Base-by-base conservation (phyloP, 306 rosid species). In the Senna tora region DNA sequence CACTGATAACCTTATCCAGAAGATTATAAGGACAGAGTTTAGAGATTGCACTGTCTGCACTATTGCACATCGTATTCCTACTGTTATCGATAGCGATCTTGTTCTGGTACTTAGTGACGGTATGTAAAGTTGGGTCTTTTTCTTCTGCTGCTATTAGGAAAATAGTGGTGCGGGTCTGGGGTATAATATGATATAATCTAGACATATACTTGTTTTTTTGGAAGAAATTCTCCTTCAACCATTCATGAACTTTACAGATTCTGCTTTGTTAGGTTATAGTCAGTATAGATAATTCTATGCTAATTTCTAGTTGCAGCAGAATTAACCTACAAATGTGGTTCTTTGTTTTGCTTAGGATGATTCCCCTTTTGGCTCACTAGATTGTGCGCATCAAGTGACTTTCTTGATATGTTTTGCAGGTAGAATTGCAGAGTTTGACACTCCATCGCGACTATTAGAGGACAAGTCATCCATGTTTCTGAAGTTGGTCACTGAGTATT, bases 61-160 rank as follows among this genome's bases (percentile, higher is more conserved):
- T 66, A 94, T 94, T 38, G 99, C 99, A 0, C 99, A 94, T 81
- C 95, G 99, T 16, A 94, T 94, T 55, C 99, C 99, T 25, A 94
- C 99, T 4, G 99, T 94, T 59, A 92, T 91, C 0, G 99, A 94
- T 82, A 91, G 99, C 12, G 99, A 91, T 84, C 83, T 74, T n/a
- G 99, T 94, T 58, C 84, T 94, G 73, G 96, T 91, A 9, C 96
- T 94, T 69, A 91, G 97, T 81, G 97, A 94, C 30, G 99, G 99
- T 94, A 75, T 4, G 95, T 75, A 70, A 62, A 60, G 13, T 47
- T 38, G 7, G 32, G 20, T 60, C 47, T 59, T 47, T n/a, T 71
- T 42, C n/a, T 21, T 65, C 39, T 58, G 22, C 30, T 25, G 30
- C 30, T 25, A 25, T 25, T 25, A n/a, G 30, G 30, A 3, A 25